These are phyloP conservation scores for Suhomyces kilbournensis DNA, from an alignment of 805 yeast genomes.

Conservation along the genomic window DNA sequence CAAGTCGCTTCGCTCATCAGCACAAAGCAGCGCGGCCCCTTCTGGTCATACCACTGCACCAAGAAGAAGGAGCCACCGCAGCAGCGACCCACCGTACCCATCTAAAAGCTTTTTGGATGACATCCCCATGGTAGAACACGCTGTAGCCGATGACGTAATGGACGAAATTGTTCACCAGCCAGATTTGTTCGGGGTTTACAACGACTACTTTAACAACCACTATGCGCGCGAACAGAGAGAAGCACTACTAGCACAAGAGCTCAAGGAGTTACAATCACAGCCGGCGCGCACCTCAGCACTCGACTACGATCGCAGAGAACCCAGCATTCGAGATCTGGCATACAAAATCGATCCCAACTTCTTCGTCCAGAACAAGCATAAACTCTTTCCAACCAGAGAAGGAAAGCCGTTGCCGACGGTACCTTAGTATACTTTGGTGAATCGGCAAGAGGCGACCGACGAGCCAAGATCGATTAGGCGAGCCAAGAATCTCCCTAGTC, in stretches of 20 bases:
- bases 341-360: conserved; percentile 7
- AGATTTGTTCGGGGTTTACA: conserved; percentile 1
- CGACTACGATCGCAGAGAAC: not conserved
- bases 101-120: conserved; percentile 1
- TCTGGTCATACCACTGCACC: not conserved
- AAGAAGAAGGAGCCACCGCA: conserved; percentile 1
- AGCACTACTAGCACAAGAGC: not conserved
- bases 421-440: too few relatives aligned
- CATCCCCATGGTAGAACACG: not conserved
- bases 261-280: not conserved
- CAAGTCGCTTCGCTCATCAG: not conserved
- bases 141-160: not conserved
- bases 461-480: not conserved
- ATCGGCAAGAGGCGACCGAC: too few relatives aligned
- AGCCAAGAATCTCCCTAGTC: not conserved
- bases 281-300: not conserved
- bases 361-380: conserved; percentile 9
- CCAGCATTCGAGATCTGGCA: not conserved
- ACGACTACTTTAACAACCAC: conserved; percentile 5
- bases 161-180: not conserved
- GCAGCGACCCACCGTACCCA: conserved; percentile 5
- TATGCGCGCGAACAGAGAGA: not conserved
- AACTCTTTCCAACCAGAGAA: conserved; percentile 7
- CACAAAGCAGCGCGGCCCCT: not conserved
- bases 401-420: conserved; percentile 6